Evolutionary conservation across 179 eudicot genomes (phyloP), one percentile per base, ranked within the genome.

Genomic region (Heliamphora pulchella): DNA sequence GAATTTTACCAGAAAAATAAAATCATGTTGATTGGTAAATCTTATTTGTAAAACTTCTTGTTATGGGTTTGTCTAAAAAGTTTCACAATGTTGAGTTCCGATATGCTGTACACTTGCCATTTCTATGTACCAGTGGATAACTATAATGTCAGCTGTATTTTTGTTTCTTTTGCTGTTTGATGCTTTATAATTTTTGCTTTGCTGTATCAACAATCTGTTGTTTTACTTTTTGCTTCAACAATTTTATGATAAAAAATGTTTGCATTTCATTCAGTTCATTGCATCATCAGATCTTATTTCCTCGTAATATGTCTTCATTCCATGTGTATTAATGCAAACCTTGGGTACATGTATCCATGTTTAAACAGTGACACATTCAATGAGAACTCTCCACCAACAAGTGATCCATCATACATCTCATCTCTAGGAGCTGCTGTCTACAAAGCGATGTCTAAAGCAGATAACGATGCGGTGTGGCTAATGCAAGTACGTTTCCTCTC

Each of bases 391-490:
- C 98, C 99, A 68, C 99, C 99, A 76, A 92, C 97, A 76, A 86
- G 84, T 80, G 95, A 96, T 82, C 97, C 98, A 17, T 74, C 89
- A 77, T 96, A 91, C 80, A 96, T 96, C 83, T 91, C 97, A 18
- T 88, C 93, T 79, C 97, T 96, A 83, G 99, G 99, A 86, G 91
- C 97, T 79, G 93, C 98, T 75, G 95, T 96, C 61, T 96, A 89
- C 82, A 85, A 89, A 85, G 99, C 99, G 66, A 96, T 96, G 99
- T 81, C 90, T 39, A 86, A 85, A 85, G 98, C 91, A 78, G 93
- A 96, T 85, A 85, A 86, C 67, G 81, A 94, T 86, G 99, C 99
- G 47, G 94, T 96, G 79, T 96, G 99, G 99, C 92, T 96, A 75
- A 96, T 96, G 98, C 99, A 96, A 86, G 99, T 92, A 89, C 79